Base-by-base conservation (phyloP, 768 basidiomycete species). In the Boletus pseudopeckii region DNA sequence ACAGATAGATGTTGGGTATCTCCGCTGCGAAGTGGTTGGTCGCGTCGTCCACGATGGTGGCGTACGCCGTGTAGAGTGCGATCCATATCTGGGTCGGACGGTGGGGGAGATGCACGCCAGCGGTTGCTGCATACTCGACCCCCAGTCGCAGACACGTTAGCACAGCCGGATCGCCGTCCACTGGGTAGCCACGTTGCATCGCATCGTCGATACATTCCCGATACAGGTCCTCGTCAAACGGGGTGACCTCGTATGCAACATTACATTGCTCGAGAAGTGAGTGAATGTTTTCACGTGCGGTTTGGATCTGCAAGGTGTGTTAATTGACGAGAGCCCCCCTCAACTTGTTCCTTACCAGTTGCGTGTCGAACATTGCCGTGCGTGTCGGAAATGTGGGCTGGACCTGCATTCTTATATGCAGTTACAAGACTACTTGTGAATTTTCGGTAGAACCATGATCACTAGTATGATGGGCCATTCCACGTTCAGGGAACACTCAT, bases 51-150 rank as follows among this genome's bases (percentile, higher is more conserved):
- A 70, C 48, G 42, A 60, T 67, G 36, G 64, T 63, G 20, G 58
- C 37, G 41, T 62, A 70, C 5, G 72, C 62, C 6, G 73, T 75
- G 56, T 65, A 76, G 3, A 75, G 56, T 9, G 73, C 67, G 34
- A 75, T 70, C 64, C 10, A 66, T 53, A 22, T 54, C 22, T 37
- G 52, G 10, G 44, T 33, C 8, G 38, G 36, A 34, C 40, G 38
- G 33, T 48, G 22, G 5, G 26, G 33, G 1, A 73, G 57, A 51
- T 73, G 71, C 0, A 53, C 54, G 36, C 67, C 69, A 3, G 62
- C 42, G 8, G 24, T 43, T 26, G 42, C 24, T 43, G 9, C 42
- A n/a, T 43, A 43, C 9, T 2, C 9, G 5, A 43, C 24, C 42
- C 42, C 42, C 24, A 10, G 24, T 26, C 17, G 24, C 42, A 43